Percentiles rank a stretch among this genome's conserved stretches.
Evolutionary conservation across 768 basidiomycete species (phyloP).

Genomic region (Leucocoprinus leucothites): DNA sequence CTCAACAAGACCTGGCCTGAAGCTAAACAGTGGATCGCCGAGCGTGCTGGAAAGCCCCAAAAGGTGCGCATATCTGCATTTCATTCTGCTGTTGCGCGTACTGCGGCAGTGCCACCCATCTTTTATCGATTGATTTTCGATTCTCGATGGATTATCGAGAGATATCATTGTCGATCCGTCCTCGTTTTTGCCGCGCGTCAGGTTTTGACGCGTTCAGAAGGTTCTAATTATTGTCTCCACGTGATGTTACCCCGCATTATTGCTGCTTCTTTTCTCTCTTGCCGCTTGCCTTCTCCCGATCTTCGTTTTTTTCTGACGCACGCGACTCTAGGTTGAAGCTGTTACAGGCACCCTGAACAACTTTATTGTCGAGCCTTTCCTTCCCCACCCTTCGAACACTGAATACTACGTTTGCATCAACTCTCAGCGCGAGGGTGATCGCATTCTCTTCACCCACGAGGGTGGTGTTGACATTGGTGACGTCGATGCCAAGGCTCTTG

Average conservation of each 20-base stretch:
- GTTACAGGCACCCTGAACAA: constrained; percentile 94
- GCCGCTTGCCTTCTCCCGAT: background rate
- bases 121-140: constrained; percentile 12
- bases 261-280: background rate
- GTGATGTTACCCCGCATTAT: constrained; percentile 16
- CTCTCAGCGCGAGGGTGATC: constrained; percentile 88
- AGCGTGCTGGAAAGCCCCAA: constrained; percentile 89
- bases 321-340: constrained; percentile 69
- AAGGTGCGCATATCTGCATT: constrained; percentile 51
- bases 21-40: constrained; percentile 82
- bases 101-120: constrained; percentile 4
- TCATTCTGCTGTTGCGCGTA: constrained; percentile 11
- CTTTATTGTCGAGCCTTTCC: constrained; percentile 56
- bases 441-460: constrained; percentile 98
- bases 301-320: background rate
- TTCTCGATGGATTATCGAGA: constrained; percentile 10
- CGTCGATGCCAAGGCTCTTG: constrained; percentile 95
- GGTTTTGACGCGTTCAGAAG: constrained; percentile 6
- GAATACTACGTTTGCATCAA: constrained; percentile 99
- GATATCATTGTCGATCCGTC: constrained; percentile 7
- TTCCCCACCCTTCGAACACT: constrained; percentile 89
- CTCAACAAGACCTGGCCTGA: constrained; percentile 93
- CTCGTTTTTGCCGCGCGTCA: constrained; percentile 10
- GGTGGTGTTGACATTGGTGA: constrained; percentile 99
- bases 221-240: constrained; percentile 21